Percentiles rank a stretch among this genome's conserved stretches.
Evolutionary conservation across 2,329 filamentous ascomycete species (phyloP).

Genomic region (Trichoderma afroharzianum): DNA sequence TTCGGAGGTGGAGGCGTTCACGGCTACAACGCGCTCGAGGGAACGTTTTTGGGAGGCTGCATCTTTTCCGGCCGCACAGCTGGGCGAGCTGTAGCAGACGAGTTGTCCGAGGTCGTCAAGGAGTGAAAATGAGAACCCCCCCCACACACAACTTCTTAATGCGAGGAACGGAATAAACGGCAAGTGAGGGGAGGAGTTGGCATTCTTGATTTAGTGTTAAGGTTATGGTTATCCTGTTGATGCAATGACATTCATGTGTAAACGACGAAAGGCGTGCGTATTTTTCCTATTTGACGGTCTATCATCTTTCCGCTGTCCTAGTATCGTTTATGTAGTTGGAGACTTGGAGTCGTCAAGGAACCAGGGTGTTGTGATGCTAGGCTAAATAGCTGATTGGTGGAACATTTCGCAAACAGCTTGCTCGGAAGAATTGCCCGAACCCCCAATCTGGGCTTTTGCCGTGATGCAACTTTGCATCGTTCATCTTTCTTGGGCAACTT

Average conservation of each 20-base stretch:
- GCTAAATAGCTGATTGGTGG: conserved; percentile 13
- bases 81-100: conserved; percentile 51
- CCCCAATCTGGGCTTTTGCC: neutral
- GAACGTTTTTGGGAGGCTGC: conserved; percentile 60
- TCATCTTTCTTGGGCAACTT: neutral
- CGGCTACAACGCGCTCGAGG: conserved; percentile 59
- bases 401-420: neutral
- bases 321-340: neutral
- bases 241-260: neutral
- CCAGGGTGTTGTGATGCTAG: neutral
- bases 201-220: conserved; percentile 5
- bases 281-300: neutral
- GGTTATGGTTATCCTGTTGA: conserved; percentile 4
- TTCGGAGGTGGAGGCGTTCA: conserved; percentile 62
- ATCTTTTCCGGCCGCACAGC: conserved; percentile 60
- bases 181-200: conserved; percentile 6
- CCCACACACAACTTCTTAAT: neutral
- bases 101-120: conserved; percentile 27
- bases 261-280: neutral
- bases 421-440: neutral
- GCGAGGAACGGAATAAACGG: neutral
- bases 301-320: neutral
- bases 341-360: neutral
- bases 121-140: neutral
- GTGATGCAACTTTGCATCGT: neutral